phyloP scores from a whole-genome alignment of 306 rosid species.

The Lathyrus tuberosus region DNA sequence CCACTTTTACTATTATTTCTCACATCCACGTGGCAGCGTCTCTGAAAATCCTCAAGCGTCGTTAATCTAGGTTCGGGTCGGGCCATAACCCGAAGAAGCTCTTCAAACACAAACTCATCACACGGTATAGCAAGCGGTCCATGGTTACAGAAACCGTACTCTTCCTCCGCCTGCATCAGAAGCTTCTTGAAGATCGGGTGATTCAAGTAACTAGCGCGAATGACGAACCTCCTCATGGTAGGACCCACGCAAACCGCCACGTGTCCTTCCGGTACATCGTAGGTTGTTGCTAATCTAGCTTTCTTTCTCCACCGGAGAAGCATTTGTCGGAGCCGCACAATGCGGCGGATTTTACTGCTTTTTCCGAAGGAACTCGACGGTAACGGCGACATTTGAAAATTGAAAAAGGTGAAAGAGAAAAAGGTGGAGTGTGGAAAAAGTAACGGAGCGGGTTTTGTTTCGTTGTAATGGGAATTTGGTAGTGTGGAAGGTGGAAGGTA shows the following conservation, averaged over 20 bases:
- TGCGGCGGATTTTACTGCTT: constrained; percentile 76
- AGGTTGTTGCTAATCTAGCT: constrained; percentile 49
- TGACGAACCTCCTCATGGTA: constrained; percentile 62
- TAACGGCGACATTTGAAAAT: constrained; percentile 44
- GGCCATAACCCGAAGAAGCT: constrained; percentile 57
- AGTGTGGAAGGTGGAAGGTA: background rate
- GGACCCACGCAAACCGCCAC: constrained; percentile 84
- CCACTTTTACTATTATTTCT: background rate
- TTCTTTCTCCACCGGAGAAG: constrained; percentile 75
- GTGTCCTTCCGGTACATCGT: constrained; percentile 87
- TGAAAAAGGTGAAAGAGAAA: background rate
- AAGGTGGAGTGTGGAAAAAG: constrained; percentile 23
- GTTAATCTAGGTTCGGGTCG: constrained; percentile 48
- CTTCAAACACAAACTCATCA: constrained; percentile 74
- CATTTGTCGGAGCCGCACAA: constrained; percentile 85
- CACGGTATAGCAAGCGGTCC: constrained; percentile 87
- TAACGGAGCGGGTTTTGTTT: background rate
- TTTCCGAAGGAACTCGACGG: constrained; percentile 21
- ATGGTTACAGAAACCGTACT: constrained; percentile 80
- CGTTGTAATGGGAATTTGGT: background rate
- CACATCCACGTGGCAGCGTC: constrained; percentile 69
- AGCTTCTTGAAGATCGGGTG: constrained; percentile 88
- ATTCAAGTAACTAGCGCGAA: constrained; percentile 76
- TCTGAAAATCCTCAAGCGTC: constrained; percentile 47
- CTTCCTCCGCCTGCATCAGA: constrained; percentile 79